phyloP scores from a whole-genome alignment of 2,329 filamentous ascomycete genomes.

The Fusarium liriodendri region DNA sequence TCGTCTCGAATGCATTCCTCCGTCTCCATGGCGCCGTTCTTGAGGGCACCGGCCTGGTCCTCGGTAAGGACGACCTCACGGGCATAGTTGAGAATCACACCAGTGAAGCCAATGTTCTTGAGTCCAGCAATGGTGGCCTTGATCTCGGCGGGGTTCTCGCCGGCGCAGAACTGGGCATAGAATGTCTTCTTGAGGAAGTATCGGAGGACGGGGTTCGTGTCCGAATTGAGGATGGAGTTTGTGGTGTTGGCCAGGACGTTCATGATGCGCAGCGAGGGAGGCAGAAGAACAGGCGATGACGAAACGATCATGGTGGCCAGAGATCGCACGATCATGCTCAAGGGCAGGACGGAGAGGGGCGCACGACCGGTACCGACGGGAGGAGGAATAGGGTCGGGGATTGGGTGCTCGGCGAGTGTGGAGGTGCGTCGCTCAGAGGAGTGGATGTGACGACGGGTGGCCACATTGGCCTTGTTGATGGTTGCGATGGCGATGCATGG shows the following conservation, averaged over 20 bases:
- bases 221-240: conserved; percentile 75
- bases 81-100: conserved; percentile 87
- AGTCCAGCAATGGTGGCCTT: conserved; percentile 71
- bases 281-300: conserved; percentile 75
- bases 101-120: conserved; percentile 81
- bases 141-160: conserved; percentile 78
- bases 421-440: conserved; percentile 52
- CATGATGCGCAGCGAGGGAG: conserved; percentile 76
- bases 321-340: conserved; percentile 75
- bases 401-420: conserved; percentile 48
- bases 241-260: conserved; percentile 76
- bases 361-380: conserved; percentile 45
- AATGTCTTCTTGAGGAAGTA: conserved; percentile 83
- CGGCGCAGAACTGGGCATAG: conserved; percentile 92
- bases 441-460: conserved; percentile 48
- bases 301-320: conserved; percentile 77
- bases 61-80: conserved; percentile 80
- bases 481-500: conserved; percentile 37
- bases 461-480: conserved; percentile 26
- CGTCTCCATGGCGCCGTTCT: conserved; percentile 59
- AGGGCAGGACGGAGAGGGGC: conserved; percentile 75
- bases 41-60: conserved; percentile 59
- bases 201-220: conserved; percentile 78
- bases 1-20: conserved; percentile 66
- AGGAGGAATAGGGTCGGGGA: conserved; percentile 46